Base-by-base conservation (phyloP, 352 stramenopile species). In the Pythium rishiriense region DNA sequence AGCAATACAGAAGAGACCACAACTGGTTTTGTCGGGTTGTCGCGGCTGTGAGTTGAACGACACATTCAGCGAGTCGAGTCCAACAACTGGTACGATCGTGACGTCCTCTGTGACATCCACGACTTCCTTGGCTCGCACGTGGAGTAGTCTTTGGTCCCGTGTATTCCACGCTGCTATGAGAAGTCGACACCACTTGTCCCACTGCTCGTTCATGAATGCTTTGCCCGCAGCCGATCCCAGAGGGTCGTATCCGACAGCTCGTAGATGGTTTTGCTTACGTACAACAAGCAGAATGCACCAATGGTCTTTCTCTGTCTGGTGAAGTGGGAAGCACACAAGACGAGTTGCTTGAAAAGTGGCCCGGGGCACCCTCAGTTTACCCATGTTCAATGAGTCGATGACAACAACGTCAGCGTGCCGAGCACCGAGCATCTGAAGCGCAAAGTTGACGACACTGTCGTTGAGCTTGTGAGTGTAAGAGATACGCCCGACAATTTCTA, bases 391-490 rank as follows among this genome's bases (percentile, higher is more conserved):
- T 7, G 47, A 54, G 15, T 41, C 26, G n/a, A 54, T 17, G 1
- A 54, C 28, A 6, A 54, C 28, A 37, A 54, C 26, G 17, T 41
- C 47, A 2, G 17, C 26, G 26, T 54, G 26, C 10, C 47, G 10
- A 1, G 15, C 4, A 6, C 21, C 47, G 11, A 54, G 47, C 24
- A 54, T n/a, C 14, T 41, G 47, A 2, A 54, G 26, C 5, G 47
- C 39, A 8, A 41, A 54, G 26, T 54, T 54, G 11, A 54, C 47
- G 47, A 54, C 47, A 41, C 11, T 25, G 25, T 54, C 47, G 26
- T 37, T 54, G 7, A 54, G 47, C 47, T 41, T 25, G 3, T 41
- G 15, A 1, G 1, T 6, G 21, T 19, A 39, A 8, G 47, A 25
- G 2, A 54, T 4, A 24, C 26, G 47, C 4, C 47, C 47, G 2